These are phyloP conservation scores for Pyropia haitanensis DNA, from an alignment of 23 red algal species.

Conservation along the genomic window DNA sequence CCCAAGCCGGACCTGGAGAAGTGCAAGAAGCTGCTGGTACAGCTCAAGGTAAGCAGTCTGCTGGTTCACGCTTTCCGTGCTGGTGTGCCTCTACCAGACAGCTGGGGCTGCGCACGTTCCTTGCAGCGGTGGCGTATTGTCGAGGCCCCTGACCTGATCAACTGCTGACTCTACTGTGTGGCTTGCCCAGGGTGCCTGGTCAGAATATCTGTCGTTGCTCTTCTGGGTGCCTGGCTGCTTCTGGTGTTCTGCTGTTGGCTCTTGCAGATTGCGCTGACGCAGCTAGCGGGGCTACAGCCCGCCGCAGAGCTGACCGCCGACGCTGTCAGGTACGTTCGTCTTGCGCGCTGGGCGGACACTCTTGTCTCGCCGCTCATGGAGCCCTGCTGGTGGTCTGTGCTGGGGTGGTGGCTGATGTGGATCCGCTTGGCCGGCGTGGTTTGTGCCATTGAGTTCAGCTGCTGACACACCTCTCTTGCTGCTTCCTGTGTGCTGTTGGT, in stretches of 20 bases:
- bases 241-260: not conserved
- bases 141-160: too few species aligned
- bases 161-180: too few species aligned
- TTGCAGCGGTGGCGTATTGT: too few species aligned
- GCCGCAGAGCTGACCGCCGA: slow-evolving; percentile 13
- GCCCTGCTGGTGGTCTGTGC: not conserved
- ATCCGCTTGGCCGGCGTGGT: not conserved
- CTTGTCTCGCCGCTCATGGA: not conserved
- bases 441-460: not conserved
- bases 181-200: too few species aligned
- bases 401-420: not conserved
- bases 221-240: too few species aligned
- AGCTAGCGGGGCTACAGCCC: slow-evolving; percentile 35
- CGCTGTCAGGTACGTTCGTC: slow-evolving; percentile 24
- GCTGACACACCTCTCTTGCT: slow-evolving; percentile 2
- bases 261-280: slow-evolving; percentile 55
- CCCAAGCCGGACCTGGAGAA: slow-evolving; percentile 1
- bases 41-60: slow-evolving; percentile 6
- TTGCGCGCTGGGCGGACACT: not conserved
- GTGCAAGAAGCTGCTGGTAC: not conserved
- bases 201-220: too few species aligned
- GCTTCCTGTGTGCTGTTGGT: not conserved
- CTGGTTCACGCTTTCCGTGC: too few species aligned
- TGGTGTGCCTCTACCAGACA: too few species aligned
- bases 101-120: too few species aligned